A percentile compares a stretch with the other conserved stretches of the same genome.
Conservation (phyloP, 352 stramenopile genomes). For the Globisporangium splendens region DNA sequence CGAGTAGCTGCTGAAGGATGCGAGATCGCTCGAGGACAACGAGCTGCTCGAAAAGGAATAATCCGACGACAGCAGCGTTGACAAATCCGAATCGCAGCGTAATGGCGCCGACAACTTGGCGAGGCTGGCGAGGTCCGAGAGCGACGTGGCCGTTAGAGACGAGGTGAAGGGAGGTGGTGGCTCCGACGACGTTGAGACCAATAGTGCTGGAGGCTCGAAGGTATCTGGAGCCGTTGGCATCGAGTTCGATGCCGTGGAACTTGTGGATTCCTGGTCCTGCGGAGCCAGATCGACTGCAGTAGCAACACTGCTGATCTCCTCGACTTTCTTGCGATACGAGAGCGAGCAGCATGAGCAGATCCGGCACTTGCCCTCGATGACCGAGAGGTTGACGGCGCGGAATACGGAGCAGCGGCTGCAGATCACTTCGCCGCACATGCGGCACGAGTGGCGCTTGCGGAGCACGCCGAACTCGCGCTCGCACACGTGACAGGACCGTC, state of each 20-base stretch:
- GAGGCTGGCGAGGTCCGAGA: background rate
- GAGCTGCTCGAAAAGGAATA: constrained; percentile 33
- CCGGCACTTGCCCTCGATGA: constrained; percentile 59
- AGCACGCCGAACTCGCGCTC: constrained; percentile 66
- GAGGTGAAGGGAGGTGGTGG: background rate
- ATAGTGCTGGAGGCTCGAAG: background rate
- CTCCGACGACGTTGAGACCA: background rate
- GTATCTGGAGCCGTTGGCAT: background rate
- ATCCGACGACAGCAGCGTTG: constrained; percentile 32
- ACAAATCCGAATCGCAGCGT: constrained; percentile 29
- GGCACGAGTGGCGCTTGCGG: constrained; percentile 72
- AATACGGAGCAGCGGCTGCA: constrained; percentile 77
- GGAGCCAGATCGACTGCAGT: background rate
- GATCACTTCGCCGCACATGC: constrained; percentile 79
- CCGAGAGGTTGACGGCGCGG: constrained; percentile 53
- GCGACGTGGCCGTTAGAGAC: background rate
- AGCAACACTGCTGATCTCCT: constrained; percentile 3
- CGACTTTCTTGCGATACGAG: constrained; percentile 44
- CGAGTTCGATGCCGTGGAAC: background rate
- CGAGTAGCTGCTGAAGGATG: constrained; percentile 15
- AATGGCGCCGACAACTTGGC: constrained; percentile 15
- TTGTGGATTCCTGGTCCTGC: background rate
- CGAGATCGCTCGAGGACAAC: constrained; percentile 17
- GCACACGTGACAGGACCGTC: constrained; percentile 60
- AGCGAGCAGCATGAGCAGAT: constrained; percentile 76